phyloP scores from a whole-genome alignment of 2,329 filamentous ascomycete genomes.

The Arthroderma sp. region DNA sequence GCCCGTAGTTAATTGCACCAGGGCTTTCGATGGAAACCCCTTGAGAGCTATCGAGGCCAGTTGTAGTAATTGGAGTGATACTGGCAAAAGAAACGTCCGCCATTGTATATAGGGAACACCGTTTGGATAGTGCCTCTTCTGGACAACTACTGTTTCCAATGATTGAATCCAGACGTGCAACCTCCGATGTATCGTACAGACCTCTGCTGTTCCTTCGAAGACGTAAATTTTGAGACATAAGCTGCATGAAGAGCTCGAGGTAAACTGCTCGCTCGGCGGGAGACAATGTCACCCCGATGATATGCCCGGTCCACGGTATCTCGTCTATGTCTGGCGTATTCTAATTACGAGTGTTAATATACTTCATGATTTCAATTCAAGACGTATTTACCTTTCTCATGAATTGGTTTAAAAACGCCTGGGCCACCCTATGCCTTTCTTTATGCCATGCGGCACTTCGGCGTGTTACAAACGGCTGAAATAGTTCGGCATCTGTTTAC shows the following conservation, averaged over 20 bases:
- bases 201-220: constrained; percentile 16
- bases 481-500: constrained; percentile 38
- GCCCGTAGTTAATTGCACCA: too few relatives aligned
- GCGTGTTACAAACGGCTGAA: constrained; percentile 39
- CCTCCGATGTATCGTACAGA: constrained; percentile 17
- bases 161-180: constrained; percentile 32
- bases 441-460: constrained; percentile 41
- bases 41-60: too few relatives aligned
- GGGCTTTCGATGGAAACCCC: too few relatives aligned
- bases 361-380: not conserved
- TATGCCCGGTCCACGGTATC: constrained; percentile 32
- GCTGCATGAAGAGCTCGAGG: constrained; percentile 41
- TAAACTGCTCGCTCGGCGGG: constrained; percentile 41
- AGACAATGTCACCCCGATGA: constrained; percentile 33
- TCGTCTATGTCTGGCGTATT: constrained; percentile 33
- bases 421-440: constrained; percentile 38
- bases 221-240: constrained; percentile 40
- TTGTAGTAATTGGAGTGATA: too few relatives aligned
- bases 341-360: constrained; percentile 9
- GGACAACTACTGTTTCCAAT: constrained; percentile 33
- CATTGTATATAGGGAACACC: constrained; percentile 25
- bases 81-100: not conserved
- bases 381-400: constrained; percentile 28
- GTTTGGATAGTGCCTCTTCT: constrained; percentile 42
- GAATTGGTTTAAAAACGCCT: constrained; percentile 43